Conservation (phyloP, 2,329 filamentous ascomycete genomes). For the Colletotrichum incanum region DNA sequence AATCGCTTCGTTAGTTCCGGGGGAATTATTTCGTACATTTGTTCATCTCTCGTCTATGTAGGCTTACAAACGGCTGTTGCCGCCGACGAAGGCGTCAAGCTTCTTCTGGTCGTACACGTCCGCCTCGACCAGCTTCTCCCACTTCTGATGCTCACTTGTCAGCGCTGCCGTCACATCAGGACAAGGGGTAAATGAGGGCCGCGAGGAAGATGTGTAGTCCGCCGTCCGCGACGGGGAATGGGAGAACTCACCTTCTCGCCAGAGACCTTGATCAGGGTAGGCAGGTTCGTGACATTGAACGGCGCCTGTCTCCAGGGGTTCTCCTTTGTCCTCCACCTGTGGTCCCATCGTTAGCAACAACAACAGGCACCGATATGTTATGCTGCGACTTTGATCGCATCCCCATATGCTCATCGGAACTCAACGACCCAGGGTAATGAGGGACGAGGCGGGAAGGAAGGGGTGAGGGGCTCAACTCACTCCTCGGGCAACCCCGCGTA, state of each 20-base stretch:
- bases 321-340: constrained; percentile 40
- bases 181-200: background rate
- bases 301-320: constrained; percentile 41
- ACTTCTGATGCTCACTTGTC: constrained; percentile 25
- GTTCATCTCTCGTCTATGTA: background rate
- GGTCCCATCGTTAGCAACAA: background rate
- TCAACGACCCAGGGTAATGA: no score
- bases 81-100: constrained; percentile 34
- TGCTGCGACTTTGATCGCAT: background rate
- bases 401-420: background rate
- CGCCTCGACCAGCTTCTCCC: constrained; percentile 41
- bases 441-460: background rate
- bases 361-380: no score
- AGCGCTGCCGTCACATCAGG: background rate
- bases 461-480: constrained; percentile 15
- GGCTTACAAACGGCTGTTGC: constrained; percentile 15
- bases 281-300: constrained; percentile 41
- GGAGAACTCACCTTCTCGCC: constrained; percentile 27
- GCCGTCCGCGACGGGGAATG: background rate
- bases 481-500: constrained; percentile 40
- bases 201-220: background rate
- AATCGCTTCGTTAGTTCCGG: background rate
- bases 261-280: constrained; percentile 38
- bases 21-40: background rate
- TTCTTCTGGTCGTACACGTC: constrained; percentile 41